Percentiles rank a stretch among this genome's conserved stretches.
These are phyloP conservation scores for Zalaria sp. DNA, from an alignment of 2,329 filamentous ascomycete species.

Conservation along the genomic window DNA sequence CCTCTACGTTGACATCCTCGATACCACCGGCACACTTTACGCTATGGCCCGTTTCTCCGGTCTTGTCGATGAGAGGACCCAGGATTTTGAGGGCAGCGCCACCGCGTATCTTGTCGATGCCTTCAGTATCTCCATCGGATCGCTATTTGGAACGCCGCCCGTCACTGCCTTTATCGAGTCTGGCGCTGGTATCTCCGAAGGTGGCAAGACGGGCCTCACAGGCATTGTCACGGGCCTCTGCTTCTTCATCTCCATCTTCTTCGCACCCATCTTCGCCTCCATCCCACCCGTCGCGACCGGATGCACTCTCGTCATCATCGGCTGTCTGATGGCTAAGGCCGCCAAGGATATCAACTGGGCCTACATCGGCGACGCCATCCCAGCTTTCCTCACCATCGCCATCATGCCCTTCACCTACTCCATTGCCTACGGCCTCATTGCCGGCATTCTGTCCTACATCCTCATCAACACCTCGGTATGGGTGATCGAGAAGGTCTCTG, in stretches of 20 bases:
- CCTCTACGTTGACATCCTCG: conserved; percentile 80
- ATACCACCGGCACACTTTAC: conserved; percentile 75
- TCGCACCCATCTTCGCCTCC: conserved; percentile 78
- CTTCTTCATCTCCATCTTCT: conserved; percentile 81
- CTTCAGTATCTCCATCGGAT: conserved; percentile 65
- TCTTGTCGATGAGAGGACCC: conserved; percentile 65
- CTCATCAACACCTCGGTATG: conserved; percentile 60
- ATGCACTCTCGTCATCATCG: conserved; percentile 74
- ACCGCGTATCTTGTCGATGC: conserved; percentile 77
- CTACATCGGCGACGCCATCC: conserved; percentile 71
- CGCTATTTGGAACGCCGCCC: conserved; percentile 62
- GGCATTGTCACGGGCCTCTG: conserved; percentile 65
- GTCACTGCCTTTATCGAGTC: conserved; percentile 82
- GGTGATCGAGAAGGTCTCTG: conserved; percentile 50
- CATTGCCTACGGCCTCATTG: conserved; percentile 76
- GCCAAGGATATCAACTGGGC: conserved; percentile 79
- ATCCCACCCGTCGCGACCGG: conserved; percentile 85
- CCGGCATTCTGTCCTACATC: conserved; percentile 63
- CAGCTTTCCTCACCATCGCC: conserved; percentile 70
- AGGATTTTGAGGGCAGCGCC: conserved; percentile 77
- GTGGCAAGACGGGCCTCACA: conserved; percentile 73
- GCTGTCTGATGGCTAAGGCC: conserved; percentile 71
- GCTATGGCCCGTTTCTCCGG: conserved; percentile 78
- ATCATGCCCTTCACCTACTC: conserved; percentile 86
- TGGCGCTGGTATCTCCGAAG: conserved; percentile 75